These are phyloP conservation scores for Yarrowia keelungensis DNA, from an alignment of 805 yeast species.

Conservation along the genomic window DNA sequence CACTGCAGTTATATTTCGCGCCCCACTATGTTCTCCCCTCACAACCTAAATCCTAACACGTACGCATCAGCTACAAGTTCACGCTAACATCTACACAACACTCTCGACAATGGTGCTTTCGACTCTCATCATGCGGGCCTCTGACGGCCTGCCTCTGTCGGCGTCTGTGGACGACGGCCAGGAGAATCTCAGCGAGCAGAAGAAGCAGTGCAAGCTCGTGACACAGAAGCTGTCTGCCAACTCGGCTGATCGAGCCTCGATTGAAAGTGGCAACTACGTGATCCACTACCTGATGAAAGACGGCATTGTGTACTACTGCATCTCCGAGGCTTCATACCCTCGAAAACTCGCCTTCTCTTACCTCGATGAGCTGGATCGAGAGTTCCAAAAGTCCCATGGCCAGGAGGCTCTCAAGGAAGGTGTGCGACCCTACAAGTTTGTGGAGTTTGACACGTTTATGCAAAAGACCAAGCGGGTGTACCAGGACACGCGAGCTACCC, in stretches of 20 bases:
- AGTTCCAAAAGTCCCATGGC: slow-evolving; percentile 81
- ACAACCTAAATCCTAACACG: slow-evolving; percentile 12
- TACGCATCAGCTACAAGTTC: not conserved
- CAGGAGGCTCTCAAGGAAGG: slow-evolving; percentile 64
- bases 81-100: not conserved
- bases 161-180: slow-evolving; percentile 88
- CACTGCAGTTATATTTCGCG: not conserved
- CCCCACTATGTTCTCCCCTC: not conserved
- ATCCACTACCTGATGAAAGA: slow-evolving; percentile 74
- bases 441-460: slow-evolving; percentile 72
- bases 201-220: slow-evolving; percentile 81
- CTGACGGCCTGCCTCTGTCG: slow-evolving; percentile 77
- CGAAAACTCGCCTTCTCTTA: slow-evolving; percentile 88
- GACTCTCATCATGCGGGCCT: slow-evolving; percentile 61
- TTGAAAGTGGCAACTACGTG: slow-evolving; percentile 75
- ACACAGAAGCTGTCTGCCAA: slow-evolving; percentile 76
- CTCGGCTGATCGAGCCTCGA: slow-evolving; percentile 83
- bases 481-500: slow-evolving; percentile 89
- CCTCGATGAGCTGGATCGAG: slow-evolving; percentile 78
- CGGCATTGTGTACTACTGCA: slow-evolving; percentile 76
- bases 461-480: slow-evolving; percentile 88
- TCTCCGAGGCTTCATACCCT: slow-evolving; percentile 81
- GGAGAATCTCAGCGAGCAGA: slow-evolving; percentile 70
- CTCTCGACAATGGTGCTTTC: slow-evolving; percentile 65
- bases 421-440: slow-evolving; percentile 90